These are phyloP conservation scores for Sporisorium graminicola DNA, from an alignment of 1,284 basidiomycete species.

Conservation along the genomic window DNA sequence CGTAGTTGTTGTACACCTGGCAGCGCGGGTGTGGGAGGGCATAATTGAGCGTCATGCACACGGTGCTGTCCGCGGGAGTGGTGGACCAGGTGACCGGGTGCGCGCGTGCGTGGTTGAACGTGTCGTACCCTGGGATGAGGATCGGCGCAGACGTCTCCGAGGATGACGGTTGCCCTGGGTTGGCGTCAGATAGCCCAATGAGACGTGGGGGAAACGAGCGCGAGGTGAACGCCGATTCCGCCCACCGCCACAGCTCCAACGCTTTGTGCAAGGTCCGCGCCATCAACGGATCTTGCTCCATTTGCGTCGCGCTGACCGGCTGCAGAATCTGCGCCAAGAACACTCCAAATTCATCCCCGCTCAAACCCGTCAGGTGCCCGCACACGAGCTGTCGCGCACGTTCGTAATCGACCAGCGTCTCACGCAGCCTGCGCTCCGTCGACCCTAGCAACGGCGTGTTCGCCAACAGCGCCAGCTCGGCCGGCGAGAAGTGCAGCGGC, in stretches of 20 bases:
- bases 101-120: slow-evolving; percentile 60
- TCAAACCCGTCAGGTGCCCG: background rate
- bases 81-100: slow-evolving; percentile 58
- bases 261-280: slow-evolving; percentile 14
- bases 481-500: slow-evolving; percentile 36
- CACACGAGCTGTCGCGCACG: slow-evolving; percentile 2
- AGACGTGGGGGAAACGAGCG: slow-evolving; percentile 62
- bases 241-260: slow-evolving; percentile 55
- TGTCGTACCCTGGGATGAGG: slow-evolving; percentile 63
- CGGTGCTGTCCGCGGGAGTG: background rate
- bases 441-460: slow-evolving; percentile 51
- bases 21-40: background rate
- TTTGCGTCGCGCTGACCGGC: background rate
- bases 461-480: slow-evolving; percentile 44
- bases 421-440: slow-evolving; percentile 30
- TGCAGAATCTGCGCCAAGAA: background rate
- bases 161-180: background rate
- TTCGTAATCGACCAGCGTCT: slow-evolving; percentile 24
- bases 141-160: slow-evolving; percentile 41
- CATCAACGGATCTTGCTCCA: slow-evolving; percentile 6
- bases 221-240: slow-evolving; percentile 48
- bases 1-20: slow-evolving; percentile 68
- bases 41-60: slow-evolving; percentile 31
- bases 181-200: slow-evolving; percentile 3
- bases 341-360: background rate